Evolutionary conservation across 1,284 basidiomycete species (phyloP), one percentile per base, ranked within the genome.

Genomic region (Cutaneotrichosporon daszewskae): DNA sequence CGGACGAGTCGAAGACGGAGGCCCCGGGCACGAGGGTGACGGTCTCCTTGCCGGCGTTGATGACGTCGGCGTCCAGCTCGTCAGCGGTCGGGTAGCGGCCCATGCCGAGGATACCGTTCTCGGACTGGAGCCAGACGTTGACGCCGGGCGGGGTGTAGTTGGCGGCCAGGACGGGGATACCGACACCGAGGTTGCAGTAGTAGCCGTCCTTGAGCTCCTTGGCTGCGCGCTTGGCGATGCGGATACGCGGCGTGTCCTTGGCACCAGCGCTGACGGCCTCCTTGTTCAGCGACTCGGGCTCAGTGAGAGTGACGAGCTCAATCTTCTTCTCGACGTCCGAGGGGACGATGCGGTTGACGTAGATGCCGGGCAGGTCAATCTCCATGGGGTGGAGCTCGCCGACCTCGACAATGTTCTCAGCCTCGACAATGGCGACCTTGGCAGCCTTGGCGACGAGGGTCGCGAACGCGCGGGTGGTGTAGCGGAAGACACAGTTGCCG

Each of bases 21-120:
- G 91, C 89, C 37, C 94, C 92, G 32, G 92, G 90, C 18, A 95
- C 75, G 7, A 96, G 77, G 4, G 90, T 94, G 45, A 89, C 81
- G 5, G 92, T 95, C 72, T 97, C 91, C 70, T 97, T 97, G 29
- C 92, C 92, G 35, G 92, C 94, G 63, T 94, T 94, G 63, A 94
- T 87, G 53, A 92, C 79, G 62, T 94, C 89, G 85, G 87, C 80
- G 68, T 95, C 90, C n/a, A 94, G 77, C 66, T 92, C 77, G 28
- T 85, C 79, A 70, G 82, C 76, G 10, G 85, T 86, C 14, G 91
- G 91, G 68, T 91, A 94, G 32, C 90, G 89, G 2, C 91, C 91
- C 87, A 95, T 90, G 36, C 89, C 90, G 53, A 96, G 76, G 51
- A 95, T 85, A 47, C 90, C 90, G 60, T 96, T 96, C 76, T 96